phyloP scores from a whole-genome alignment of 1,284 basidiomycete species.

The Cutaneotrichosporon sp. region DNA sequence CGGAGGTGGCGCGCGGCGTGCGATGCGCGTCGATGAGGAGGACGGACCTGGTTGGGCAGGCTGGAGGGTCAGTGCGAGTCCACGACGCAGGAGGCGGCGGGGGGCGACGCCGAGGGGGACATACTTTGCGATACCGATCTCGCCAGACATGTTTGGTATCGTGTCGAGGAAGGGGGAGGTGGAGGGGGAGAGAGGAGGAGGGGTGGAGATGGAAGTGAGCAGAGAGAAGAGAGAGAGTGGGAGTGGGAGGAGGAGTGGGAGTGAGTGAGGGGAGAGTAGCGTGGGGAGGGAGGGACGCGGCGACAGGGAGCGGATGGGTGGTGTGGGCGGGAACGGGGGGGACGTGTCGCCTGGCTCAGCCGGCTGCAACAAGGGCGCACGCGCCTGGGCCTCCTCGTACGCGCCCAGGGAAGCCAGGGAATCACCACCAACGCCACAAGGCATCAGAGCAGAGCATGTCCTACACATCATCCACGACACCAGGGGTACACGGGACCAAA shows the following conservation, averaged over 20 bases:
- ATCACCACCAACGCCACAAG: background rate
- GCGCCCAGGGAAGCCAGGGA: no score
- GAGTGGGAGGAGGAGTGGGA: background rate
- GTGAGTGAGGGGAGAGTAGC: background rate
- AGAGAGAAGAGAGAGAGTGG: conserved; percentile 1
- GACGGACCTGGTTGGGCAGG: conserved; percentile 89
- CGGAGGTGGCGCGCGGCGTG: background rate
- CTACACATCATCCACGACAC: background rate
- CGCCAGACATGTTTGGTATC: conserved; percentile 46
- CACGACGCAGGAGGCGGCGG: background rate
- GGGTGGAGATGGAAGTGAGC: background rate
- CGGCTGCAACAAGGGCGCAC: no score
- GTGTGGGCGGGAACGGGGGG: background rate
- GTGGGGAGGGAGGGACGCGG: background rate
- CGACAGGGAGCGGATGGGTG: background rate
- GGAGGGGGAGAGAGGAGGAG: background rate
- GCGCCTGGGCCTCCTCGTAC: no score
- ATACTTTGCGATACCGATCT: conserved; percentile 56
- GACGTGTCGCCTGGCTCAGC: no score
- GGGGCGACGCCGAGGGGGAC: conserved; percentile 21
- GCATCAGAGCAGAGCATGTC: background rate
- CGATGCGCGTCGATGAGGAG: background rate
- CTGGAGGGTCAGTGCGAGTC: conserved; percentile 61
- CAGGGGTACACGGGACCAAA: background rate
- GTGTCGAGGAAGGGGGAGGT: conserved; percentile 11